These are phyloP conservation scores for Aspergillus ellipticus DNA, from an alignment of 495 filamentous ascomycete species.

Conservation along the genomic window DNA sequence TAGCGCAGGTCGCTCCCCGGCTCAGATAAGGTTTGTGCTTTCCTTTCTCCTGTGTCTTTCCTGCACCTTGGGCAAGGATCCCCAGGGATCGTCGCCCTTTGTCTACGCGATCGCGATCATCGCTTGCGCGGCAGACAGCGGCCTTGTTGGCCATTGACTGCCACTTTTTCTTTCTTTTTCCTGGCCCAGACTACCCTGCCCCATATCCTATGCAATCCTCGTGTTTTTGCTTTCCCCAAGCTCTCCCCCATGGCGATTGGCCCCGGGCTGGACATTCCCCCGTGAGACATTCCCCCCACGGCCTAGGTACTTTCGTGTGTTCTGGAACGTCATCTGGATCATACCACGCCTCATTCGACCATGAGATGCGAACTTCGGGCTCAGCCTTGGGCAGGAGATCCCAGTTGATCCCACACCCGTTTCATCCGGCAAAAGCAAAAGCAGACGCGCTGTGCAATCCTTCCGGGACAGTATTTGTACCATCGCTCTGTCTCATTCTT, in stretches of 20 bases:
- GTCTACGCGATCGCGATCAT: neutral
- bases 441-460: slow-evolving; percentile 4
- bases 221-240: slow-evolving; percentile 3
- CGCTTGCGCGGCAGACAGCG: neutral
- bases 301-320: neutral
- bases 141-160: slow-evolving; percentile 2
- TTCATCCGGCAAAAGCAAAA: neutral
- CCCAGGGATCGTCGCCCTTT: neutral
- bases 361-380: slow-evolving; percentile 1
- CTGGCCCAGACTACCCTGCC: neutral
- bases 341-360: neutral
- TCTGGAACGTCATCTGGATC: neutral
- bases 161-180: slow-evolving; percentile 2
- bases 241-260: neutral
- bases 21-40: neutral
- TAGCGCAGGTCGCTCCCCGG: neutral
- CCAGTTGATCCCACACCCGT: slow-evolving; percentile 4
- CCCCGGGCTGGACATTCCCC: slow-evolving; percentile 1
- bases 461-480: slow-evolving; percentile 13
- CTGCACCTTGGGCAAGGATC: neutral
- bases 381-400: neutral
- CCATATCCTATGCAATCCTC: neutral
- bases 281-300: slow-evolving; percentile 8
- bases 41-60: neutral
- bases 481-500: neutral